These are phyloP conservation scores for Coemansia pectinata DNA, from an alignment of 192 early-diverging fungal genomes.

Conservation along the genomic window DNA sequence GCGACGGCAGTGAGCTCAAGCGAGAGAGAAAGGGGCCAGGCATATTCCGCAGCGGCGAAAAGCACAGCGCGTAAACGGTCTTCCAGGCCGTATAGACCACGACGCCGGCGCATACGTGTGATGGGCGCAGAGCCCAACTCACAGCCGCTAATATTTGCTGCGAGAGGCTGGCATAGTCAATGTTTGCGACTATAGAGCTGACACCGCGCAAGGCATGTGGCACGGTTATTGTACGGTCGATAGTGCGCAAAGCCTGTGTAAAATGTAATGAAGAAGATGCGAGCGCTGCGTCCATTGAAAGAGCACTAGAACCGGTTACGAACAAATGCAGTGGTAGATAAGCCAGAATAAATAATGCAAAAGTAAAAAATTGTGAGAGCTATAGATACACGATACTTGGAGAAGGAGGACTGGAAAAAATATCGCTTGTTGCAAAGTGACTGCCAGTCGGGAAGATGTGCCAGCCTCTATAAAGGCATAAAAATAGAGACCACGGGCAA, in stretches of 20 bases:
- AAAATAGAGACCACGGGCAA: neutral
- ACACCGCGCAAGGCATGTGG: neutral
- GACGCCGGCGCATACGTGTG: conserved; percentile 1
- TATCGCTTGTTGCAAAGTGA: neutral
- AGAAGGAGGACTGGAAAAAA: neutral
- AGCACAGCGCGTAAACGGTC: conserved; percentile 3
- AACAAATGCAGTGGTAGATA: neutral
- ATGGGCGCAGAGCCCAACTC: neutral
- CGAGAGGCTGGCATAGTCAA: neutral
- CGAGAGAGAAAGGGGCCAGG: conserved; percentile 28
- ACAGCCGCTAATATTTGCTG: neutral
- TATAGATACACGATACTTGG: neutral
- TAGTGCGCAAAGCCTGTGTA: neutral
- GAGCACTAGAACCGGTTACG: neutral
- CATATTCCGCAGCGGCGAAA: conserved; percentile 33
- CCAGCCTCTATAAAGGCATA: neutral
- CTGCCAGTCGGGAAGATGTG: neutral
- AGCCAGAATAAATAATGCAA: neutral
- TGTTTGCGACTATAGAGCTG: neutral
- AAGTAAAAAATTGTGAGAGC: neutral
- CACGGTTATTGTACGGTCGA: neutral
- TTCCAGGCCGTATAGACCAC: conserved; percentile 6
- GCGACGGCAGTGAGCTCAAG: conserved; percentile 18
- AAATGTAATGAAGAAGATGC: neutral
- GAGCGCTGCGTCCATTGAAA: neutral